A percentile compares a stretch with the other conserved stretches of the same genome.
Conservation (phyloP, 371 early-diverging fungal species). For the Saksenaea vasiformis region DNA sequence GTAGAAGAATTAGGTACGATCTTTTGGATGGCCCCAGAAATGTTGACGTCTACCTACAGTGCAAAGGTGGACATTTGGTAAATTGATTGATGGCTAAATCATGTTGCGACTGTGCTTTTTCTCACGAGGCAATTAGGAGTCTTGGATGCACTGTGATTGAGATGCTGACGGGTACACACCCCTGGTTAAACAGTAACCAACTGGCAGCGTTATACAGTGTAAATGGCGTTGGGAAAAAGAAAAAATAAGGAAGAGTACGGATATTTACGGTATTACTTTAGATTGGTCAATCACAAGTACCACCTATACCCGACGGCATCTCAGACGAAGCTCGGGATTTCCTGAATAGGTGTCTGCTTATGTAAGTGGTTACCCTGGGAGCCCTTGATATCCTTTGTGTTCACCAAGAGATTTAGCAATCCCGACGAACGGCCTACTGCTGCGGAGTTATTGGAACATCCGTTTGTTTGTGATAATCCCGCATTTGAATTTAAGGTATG, state of each 20-base stretch:
- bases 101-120: not conserved
- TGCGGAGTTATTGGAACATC: slow-evolving; percentile 52
- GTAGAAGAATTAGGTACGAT: slow-evolving; percentile 43
- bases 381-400: not conserved
- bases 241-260: not conserved
- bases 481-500: slow-evolving; percentile 52
- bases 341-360: slow-evolving; percentile 66
- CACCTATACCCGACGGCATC: slow-evolving; percentile 70
- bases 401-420: slow-evolving; percentile 37
- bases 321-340: slow-evolving; percentile 67
- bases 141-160: slow-evolving; percentile 88
- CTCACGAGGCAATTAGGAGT: slow-evolving; percentile 73
- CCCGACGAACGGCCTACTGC: slow-evolving; percentile 71
- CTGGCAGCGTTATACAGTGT: slow-evolving; percentile 75
- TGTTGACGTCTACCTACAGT: slow-evolving; percentile 67
- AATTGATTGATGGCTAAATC: slow-evolving; percentile 10
- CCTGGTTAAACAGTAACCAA: slow-evolving; percentile 77
- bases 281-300: slow-evolving; percentile 56
- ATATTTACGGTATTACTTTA: slow-evolving; percentile 8
- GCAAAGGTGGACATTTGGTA: slow-evolving; percentile 82
- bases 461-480: slow-evolving; percentile 47
- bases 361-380: slow-evolving; percentile 31
- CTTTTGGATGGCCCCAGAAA: slow-evolving; percentile 90
- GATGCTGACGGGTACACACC: slow-evolving; percentile 89
- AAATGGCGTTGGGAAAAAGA: slow-evolving; percentile 13